Conservation (phyloP, 495 filamentous ascomycete species). For the Durotheca rogersii region DNA sequence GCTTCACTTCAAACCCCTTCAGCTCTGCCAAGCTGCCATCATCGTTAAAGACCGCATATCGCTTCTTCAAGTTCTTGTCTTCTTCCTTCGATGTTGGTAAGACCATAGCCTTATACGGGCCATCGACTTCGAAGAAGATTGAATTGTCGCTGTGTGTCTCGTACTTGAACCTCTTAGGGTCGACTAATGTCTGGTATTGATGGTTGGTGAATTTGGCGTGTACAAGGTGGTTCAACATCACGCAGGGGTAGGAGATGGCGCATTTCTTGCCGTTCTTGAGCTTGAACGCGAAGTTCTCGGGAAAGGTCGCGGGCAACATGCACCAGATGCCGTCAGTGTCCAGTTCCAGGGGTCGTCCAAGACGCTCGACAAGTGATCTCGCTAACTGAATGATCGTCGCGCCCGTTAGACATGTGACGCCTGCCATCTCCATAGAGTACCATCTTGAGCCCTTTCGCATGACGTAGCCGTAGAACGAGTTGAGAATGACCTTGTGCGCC, state of each 20-base stretch:
- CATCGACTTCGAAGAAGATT: constrained; percentile 99
- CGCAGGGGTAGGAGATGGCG: constrained; percentile 93
- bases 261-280: constrained; percentile 94
- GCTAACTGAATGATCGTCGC: constrained; percentile 98
- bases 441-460: constrained; percentile 98
- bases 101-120: constrained; percentile 96
- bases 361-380: constrained; percentile 86
- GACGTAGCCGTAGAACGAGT: constrained; percentile 99
- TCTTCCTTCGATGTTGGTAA: constrained; percentile 97
- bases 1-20: constrained; percentile 98
- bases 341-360: constrained; percentile 92
- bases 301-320: constrained; percentile 95
- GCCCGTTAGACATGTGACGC: constrained; percentile 95
- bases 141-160: constrained; percentile 96
- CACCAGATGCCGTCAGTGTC: constrained; percentile 99
- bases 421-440: constrained; percentile 99
- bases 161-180: constrained; percentile 79
- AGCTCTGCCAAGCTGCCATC: constrained; percentile 95
- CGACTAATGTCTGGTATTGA: constrained; percentile 88
- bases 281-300: constrained; percentile 94
- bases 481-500: constrained; percentile 98
- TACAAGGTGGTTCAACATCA: constrained; percentile 98
- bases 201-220: constrained; percentile 95
- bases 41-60: constrained; percentile 98
- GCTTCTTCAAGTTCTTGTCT: constrained; percentile 98